Conservation (phyloP, 169 alveolate species). For the Pseudocohnilembus persalinus region DNA sequence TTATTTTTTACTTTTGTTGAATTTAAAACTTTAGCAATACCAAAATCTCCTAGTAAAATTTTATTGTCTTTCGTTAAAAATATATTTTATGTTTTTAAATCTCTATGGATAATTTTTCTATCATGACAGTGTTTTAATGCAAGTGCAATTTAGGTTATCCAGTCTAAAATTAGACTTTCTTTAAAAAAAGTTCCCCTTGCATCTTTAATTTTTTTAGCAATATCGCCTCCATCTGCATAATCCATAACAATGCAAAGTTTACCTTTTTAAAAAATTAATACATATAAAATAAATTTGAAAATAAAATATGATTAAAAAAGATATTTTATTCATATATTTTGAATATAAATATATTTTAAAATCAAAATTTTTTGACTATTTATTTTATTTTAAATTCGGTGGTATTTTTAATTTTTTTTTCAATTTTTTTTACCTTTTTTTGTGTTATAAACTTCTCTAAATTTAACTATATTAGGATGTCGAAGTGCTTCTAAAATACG, state of each 20-base stretch:
- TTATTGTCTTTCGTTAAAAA: constrained; percentile 65
- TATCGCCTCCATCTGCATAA: constrained; percentile 90
- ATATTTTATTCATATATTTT: no score
- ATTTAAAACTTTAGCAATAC: constrained; percentile 74
- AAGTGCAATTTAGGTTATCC: constrained; percentile 81
- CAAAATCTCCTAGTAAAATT: constrained; percentile 81
- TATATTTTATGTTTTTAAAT: constrained; percentile 77
- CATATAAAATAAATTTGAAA: constrained; percentile 35
- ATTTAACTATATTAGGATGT: constrained; percentile 80
- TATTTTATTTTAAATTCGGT: no score
- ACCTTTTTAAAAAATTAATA: constrained; percentile 50
- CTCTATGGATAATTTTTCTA: constrained; percentile 78
- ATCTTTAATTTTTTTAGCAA: constrained; percentile 55
- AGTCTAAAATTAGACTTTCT: constrained; percentile 73
- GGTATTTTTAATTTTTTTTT: no score
- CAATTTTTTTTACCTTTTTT: constrained; percentile 55
- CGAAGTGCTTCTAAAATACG: constrained; percentile 71
- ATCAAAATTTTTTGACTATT: no score
- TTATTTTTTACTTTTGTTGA: constrained; percentile 58
- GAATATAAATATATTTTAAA: no score
- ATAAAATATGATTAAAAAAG: neutral
- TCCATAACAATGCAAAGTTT: constrained; percentile 84
- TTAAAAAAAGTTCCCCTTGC: constrained; percentile 59
- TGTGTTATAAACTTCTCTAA: constrained; percentile 72
- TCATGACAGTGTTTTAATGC: constrained; percentile 86